Percentiles rank a stretch among this genome's conserved stretches.
Conservation (phyloP, 495 filamentous ascomycete genomes). For the Podospora didyma region DNA sequence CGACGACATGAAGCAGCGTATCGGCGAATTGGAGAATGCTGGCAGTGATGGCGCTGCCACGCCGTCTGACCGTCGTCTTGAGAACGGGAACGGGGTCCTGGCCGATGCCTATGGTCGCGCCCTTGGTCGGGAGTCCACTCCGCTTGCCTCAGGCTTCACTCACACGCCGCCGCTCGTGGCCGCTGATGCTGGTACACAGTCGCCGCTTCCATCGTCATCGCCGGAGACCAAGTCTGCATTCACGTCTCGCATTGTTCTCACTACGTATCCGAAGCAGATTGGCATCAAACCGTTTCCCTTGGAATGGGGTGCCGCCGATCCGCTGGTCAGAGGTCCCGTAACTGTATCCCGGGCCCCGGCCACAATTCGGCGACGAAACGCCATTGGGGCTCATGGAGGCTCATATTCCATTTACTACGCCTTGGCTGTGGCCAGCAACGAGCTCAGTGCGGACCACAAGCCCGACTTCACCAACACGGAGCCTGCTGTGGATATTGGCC, state of each 20-base stretch:
- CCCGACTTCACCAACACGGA: slow-evolving; percentile 95
- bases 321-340: slow-evolving; percentile 76
- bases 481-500: slow-evolving; percentile 81
- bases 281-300: slow-evolving; percentile 88
- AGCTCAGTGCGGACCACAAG: slow-evolving; percentile 74
- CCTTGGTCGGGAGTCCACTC: slow-evolving; percentile 13
- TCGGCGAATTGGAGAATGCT: slow-evolving; percentile 22
- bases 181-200: slow-evolving; percentile 28
- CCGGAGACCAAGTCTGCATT: slow-evolving; percentile 22
- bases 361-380: slow-evolving; percentile 83
- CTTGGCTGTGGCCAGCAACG: slow-evolving; percentile 84
- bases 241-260: slow-evolving; percentile 47
- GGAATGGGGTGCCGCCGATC: slow-evolving; percentile 81
- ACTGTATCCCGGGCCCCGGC: slow-evolving; percentile 74
- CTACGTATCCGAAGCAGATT: slow-evolving; percentile 90
- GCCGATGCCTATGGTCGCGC: slow-evolving; percentile 3
- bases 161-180: slow-evolving; percentile 24
- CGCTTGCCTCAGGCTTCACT: slow-evolving; percentile 17
- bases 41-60: background rate
- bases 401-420: slow-evolving; percentile 98
- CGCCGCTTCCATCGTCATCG: slow-evolving; percentile 16
- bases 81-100: background rate
- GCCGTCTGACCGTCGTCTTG: background rate
- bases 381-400: slow-evolving; percentile 79
- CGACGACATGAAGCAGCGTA: slow-evolving; percentile 60